Base-by-base conservation (phyloP, 2,329 filamentous ascomycete genomes). In the Capronia epimyces region DNA sequence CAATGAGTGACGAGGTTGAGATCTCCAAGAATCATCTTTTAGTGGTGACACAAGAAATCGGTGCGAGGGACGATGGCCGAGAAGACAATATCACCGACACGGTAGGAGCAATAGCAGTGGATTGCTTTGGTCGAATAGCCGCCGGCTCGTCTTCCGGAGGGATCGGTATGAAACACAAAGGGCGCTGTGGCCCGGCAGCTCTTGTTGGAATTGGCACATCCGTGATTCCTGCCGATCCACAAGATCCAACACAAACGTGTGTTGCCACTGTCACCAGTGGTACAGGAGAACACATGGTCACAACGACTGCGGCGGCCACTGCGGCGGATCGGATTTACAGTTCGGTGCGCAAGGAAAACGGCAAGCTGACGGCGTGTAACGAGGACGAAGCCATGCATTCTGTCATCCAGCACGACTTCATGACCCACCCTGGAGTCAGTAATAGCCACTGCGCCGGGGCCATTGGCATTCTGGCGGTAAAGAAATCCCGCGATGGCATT, bases 221-320 rank as follows among this genome's bases (percentile, higher is more conserved):
- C 29, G 85, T 98, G 22, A 80, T 96, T n/a, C 91, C 91, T 1
- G 74, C 76, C 21, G 82, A 89, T 55, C 73, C 79, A 1, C 76
- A 80, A 24, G 90, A 96, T 63, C 73, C 79, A 5, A 81, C 87
- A 2, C 73, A 76, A 40, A 77, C 82, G 6, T 81, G 79, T 40
- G 88, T 95, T 22, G 91, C 89, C 24, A 83, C 84, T 21, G 89
- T 96, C 18, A 94, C 89, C 32, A 95, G 89, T 65, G 93, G 93
- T 22, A 98, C 93, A 2, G 93, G 93, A 42, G 93, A 98, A 70
- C 93, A 98, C 66, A 98, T 98, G 86, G 87, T 89, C 29, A 96
- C 91, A 0, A 94, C 90, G 0, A 85, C 94, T 78, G 91, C 93
- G 9, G 90, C 93, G 5, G 83, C 85, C 52, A 84, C 85, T 49